Evolutionary conservation across 768 basidiomycete genomes (phyloP).

Genomic region (Pleurotus ostreatus): DNA sequence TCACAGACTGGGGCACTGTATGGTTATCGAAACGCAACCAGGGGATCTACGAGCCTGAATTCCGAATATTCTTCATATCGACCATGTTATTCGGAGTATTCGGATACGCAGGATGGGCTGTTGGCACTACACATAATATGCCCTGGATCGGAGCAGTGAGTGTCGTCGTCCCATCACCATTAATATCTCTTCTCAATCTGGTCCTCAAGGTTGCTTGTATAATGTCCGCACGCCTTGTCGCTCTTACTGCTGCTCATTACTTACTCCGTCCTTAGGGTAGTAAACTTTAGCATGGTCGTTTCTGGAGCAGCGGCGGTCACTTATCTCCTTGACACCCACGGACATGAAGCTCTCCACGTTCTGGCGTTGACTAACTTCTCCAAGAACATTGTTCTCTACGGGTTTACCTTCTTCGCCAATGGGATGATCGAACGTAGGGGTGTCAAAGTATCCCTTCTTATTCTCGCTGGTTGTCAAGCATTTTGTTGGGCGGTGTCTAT

Average conservation of each 20-base stretch:
- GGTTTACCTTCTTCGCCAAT: constrained; percentile 40
- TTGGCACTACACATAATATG: constrained; percentile 36
- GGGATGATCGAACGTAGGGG: constrained; percentile 34
- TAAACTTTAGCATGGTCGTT: constrained; percentile 41
- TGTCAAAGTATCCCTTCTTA: constrained; percentile 33
- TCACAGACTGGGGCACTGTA: constrained; percentile 38
- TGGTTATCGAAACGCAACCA: constrained; percentile 39
- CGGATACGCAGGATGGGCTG: constrained; percentile 44
- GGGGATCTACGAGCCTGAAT: constrained; percentile 45
- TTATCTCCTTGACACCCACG: constrained; percentile 43
- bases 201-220: constrained; percentile 5
- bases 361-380: constrained; percentile 38
- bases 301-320: constrained; percentile 37
- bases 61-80: constrained; percentile 35
- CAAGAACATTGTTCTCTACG: constrained; percentile 44
- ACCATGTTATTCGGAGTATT: constrained; percentile 40
- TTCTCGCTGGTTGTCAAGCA: constrained; percentile 35
- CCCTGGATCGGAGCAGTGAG: constrained; percentile 43
- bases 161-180: constrained; percentile 17
- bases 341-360: constrained; percentile 34
- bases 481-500: constrained; percentile 37
- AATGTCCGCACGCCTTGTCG: neutral
- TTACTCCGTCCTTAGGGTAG: constrained; percentile 23
- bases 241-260: neutral
- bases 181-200: neutral